phyloP scores from a whole-genome alignment of 2,329 filamentous ascomycete species.

The Calcarisporium arbuscula region DNA sequence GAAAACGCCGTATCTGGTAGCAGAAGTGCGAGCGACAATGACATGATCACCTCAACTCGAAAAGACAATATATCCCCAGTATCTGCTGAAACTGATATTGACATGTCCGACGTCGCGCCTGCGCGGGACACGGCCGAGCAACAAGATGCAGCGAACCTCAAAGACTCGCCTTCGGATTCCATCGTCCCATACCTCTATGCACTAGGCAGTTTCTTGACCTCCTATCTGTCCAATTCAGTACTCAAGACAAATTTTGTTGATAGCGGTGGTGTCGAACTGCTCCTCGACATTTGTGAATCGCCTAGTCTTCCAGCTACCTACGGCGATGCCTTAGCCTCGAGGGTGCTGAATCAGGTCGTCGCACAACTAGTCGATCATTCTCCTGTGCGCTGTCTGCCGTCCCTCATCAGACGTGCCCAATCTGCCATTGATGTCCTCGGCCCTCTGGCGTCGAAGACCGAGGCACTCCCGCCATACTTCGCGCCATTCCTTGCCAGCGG shows the following conservation, averaged over 20 bases:
- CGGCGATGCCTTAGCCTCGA: slow-evolving; percentile 57
- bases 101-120: slow-evolving; percentile 54
- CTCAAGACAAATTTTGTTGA: slow-evolving; percentile 71
- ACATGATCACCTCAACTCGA: too few species aligned
- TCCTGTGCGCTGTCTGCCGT: slow-evolving; percentile 74
- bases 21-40: too few species aligned
- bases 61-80: slow-evolving; percentile 19
- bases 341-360: slow-evolving; percentile 67
- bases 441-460: slow-evolving; percentile 50
- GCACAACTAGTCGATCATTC: slow-evolving; percentile 74
- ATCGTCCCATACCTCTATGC: slow-evolving; percentile 69
- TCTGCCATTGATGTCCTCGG: slow-evolving; percentile 60
- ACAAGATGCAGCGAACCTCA: slow-evolving; percentile 9
- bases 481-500: slow-evolving; percentile 51
- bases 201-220: slow-evolving; percentile 65
- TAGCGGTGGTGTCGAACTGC: slow-evolving; percentile 71
- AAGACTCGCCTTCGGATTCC: slow-evolving; percentile 22
- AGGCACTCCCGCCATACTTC: slow-evolving; percentile 61
- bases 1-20: slow-evolving; percentile 47
- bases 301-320: slow-evolving; percentile 65
- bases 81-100: slow-evolving; percentile 46
- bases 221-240: slow-evolving; percentile 68
- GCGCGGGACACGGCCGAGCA: slow-evolving; percentile 11
- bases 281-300: slow-evolving; percentile 78
- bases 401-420: slow-evolving; percentile 69